Percentiles rank a stretch among this genome's conserved stretches.
Evolutionary conservation across 805 yeast genomes (phyloP).

Genomic region (Metahyphopichia silvanorum): DNA sequence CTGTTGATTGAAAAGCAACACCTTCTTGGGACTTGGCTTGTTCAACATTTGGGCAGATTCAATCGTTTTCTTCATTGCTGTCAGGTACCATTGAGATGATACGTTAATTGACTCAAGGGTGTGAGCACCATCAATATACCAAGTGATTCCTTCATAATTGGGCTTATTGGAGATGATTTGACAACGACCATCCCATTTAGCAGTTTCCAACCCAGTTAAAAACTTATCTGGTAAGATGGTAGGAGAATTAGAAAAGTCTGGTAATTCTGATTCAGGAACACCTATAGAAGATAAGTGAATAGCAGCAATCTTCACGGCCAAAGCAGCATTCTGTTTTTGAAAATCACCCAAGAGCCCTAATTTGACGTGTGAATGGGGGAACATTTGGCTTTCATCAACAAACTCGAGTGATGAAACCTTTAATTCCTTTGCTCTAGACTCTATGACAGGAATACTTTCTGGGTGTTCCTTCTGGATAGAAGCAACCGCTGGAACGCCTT

Average conservation of each 20-base stretch:
- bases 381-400: conserved; percentile 39
- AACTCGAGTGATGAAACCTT: conserved; percentile 42
- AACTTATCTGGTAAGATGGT: conserved; percentile 47
- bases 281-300: conserved; percentile 56
- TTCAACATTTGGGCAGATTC: conserved; percentile 12
- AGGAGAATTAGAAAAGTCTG: conserved; percentile 11
- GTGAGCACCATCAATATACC: conserved; percentile 96
- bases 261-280: conserved; percentile 21
- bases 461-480: conserved; percentile 50
- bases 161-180: conserved; percentile 57
- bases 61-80: conserved; percentile 8
- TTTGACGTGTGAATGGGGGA: conserved; percentile 30
- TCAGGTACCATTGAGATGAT: conserved; percentile 76
- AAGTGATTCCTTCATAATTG: conserved; percentile 46
- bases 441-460: conserved; percentile 53
- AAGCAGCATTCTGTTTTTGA: conserved; percentile 81
- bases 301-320: conserved; percentile 71
- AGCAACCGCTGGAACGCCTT: conserved; percentile 63
- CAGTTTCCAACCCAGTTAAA: conserved; percentile 55
- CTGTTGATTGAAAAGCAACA: conserved; percentile 90
- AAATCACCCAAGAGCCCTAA: conserved; percentile 83
- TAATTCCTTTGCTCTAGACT: conserved; percentile 68
- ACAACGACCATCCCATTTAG: conserved; percentile 96
- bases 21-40: conserved; percentile 19
- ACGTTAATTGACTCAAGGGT: conserved; percentile 82